Conservation (phyloP, 2,329 filamentous ascomycete genomes). For the Botrytis fabae region DNA sequence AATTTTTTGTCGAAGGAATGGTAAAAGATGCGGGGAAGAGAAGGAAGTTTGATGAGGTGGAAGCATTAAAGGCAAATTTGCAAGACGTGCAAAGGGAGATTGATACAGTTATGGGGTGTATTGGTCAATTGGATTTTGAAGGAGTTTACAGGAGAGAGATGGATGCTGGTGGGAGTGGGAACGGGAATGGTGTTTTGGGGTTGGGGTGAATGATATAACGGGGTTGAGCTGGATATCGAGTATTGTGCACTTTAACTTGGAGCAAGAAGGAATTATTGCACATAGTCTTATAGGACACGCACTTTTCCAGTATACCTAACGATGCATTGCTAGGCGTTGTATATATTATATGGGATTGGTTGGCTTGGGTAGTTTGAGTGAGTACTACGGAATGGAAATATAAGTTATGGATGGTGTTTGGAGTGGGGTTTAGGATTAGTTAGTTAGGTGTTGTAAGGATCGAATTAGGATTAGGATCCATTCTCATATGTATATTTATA, state of each 20-base stretch:
- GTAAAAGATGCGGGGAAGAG: conserved; percentile 66
- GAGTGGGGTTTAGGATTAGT: not conserved
- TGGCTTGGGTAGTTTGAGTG: not conserved
- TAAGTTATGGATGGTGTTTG: conserved; percentile 23
- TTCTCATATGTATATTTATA: not conserved
- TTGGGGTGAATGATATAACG: conserved; percentile 4
- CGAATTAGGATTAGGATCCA: not conserved
- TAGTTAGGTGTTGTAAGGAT: not conserved
- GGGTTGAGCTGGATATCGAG: not conserved
- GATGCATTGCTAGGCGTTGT: conserved; percentile 16
- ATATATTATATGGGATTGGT: not conserved
- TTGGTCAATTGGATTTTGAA: conserved; percentile 54
- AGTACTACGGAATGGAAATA: not conserved
- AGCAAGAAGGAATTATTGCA: not conserved
- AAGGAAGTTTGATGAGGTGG: conserved; percentile 69
- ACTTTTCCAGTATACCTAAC: not conserved
- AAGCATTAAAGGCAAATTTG: conserved; percentile 61
- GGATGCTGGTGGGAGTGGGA: conserved; percentile 14
- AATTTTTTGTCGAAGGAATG: conserved; percentile 71
- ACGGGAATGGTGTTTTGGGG: conserved; percentile 17
- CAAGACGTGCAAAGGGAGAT: conserved; percentile 67
- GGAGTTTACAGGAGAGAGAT: conserved; percentile 37
- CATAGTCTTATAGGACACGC: not conserved
- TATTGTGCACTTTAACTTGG: not conserved
- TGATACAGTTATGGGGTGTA: conserved; percentile 58